phyloP scores from a whole-genome alignment of 1,139 yeast genomes.

The Sugiyamaella novakii region DNA sequence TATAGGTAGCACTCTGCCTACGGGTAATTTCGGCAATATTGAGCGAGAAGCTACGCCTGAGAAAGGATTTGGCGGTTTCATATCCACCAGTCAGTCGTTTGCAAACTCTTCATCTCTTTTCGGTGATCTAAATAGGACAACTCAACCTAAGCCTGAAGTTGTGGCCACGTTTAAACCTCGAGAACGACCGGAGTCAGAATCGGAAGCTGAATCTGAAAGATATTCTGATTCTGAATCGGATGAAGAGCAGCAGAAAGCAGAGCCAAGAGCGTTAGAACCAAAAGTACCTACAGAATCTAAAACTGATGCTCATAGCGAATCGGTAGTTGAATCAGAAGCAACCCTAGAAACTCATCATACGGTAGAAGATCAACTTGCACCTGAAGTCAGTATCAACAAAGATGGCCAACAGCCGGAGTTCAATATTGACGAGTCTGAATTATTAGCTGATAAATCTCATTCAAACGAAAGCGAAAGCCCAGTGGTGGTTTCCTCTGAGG shows the following conservation, averaged over 20 bases:
- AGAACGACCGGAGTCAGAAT: background rate
- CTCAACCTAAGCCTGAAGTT: background rate
- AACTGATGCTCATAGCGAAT: background rate
- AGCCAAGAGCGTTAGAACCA: background rate
- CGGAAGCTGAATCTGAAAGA: background rate
- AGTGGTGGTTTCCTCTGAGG: conserved; percentile 1
- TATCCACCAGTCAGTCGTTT: background rate
- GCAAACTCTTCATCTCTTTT: background rate
- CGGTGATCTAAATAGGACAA: background rate
- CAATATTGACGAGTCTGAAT: background rate
- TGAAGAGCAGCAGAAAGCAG: background rate
- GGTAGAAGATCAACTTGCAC: too few relatives aligned
- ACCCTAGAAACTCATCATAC: too few relatives aligned
- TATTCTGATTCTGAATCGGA: too few relatives aligned
- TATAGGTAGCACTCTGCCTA: background rate
- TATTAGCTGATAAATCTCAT: background rate
- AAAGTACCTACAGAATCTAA: background rate
- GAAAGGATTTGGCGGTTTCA: conserved; percentile 3
- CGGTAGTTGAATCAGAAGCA: background rate
- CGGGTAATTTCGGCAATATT: background rate
- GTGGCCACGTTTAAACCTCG: background rate
- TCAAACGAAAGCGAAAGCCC: conserved; percentile 7
- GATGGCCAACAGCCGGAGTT: too few relatives aligned
- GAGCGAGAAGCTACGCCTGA: background rate
- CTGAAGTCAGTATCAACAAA: too few relatives aligned